Percentiles rank a stretch among this genome's conserved stretches.
Evolutionary conservation across 2,329 filamentous ascomycete species (phyloP).

Genomic region (Penicillium sp.): DNA sequence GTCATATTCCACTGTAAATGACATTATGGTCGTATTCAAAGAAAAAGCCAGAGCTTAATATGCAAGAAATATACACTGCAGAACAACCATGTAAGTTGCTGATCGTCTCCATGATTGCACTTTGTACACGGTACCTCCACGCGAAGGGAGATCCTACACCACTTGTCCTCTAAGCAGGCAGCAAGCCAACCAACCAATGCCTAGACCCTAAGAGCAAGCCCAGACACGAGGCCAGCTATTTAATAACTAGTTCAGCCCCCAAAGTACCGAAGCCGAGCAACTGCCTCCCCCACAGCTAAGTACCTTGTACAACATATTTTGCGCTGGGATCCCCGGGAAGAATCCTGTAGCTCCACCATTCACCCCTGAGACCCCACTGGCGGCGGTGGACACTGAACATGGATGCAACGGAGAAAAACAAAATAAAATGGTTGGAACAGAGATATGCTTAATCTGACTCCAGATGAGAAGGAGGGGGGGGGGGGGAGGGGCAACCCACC

Average conservation of each 20-base stretch:
- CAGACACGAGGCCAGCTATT: not conserved
- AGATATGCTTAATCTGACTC: conserved; percentile 32
- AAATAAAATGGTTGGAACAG: conserved; percentile 20
- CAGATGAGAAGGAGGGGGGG: conserved; percentile 16
- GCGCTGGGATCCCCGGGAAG: conserved; percentile 20
- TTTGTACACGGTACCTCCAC: conserved; percentile 9
- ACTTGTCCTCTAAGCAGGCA: not conserved
- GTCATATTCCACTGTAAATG: not conserved
- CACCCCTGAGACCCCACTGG: conserved; percentile 19
- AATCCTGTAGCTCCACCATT: conserved; percentile 24
- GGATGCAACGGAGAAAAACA: conserved; percentile 27
- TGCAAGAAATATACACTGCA: not conserved
- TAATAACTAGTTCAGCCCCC: not conserved
- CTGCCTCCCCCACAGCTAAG: not conserved
- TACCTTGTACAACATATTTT: conserved; percentile 14
- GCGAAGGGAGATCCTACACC: not conserved
- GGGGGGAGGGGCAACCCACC: conserved; percentile 14
- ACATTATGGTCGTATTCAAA: not conserved
- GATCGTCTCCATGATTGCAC: not conserved
- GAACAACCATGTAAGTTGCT: not conserved
- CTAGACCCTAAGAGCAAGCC: not conserved
- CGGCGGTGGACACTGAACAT: conserved; percentile 27
- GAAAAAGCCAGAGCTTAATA: not conserved
- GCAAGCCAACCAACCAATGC: not conserved
- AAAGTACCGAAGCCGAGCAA: not conserved